Evolutionary conservation across 164 flowering plant genomes (phyloP).

Genomic region (Sextonia rubra): DNA sequence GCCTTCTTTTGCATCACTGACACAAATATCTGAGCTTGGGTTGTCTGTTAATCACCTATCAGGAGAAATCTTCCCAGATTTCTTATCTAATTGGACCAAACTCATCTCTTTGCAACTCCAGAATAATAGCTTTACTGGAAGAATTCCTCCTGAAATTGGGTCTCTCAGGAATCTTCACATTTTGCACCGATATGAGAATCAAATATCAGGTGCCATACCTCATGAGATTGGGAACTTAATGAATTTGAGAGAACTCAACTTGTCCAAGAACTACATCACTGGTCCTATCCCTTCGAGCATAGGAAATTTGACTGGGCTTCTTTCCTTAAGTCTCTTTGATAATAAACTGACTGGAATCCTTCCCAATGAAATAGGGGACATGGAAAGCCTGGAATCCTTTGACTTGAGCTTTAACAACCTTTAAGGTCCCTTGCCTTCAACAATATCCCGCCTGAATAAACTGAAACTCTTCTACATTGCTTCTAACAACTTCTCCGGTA

Average conservation of each 20-base stretch:
- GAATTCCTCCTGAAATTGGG: constrained; percentile 24
- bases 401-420: constrained; percentile 16
- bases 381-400: constrained; percentile 10
- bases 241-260: constrained; percentile 9
- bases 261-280: constrained; percentile 15
- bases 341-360: constrained; percentile 23
- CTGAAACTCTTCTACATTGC: constrained; percentile 12
- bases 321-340: constrained; percentile 1
- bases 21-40: constrained; percentile 14
- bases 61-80: constrained; percentile 22
- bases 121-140: constrained; percentile 14
- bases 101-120: constrained; percentile 26
- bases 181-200: constrained; percentile 13
- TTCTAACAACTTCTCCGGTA: constrained; percentile 24
- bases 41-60: constrained; percentile 18
- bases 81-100: constrained; percentile 26
- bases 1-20: constrained; percentile 13
- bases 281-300: constrained; percentile 22
- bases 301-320: constrained; percentile 17
- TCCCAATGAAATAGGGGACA: constrained; percentile 23
- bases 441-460: constrained; percentile 8
- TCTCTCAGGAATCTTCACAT: constrained; percentile 5
- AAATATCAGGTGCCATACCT: constrained; percentile 22
- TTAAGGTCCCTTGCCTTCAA: constrained; percentile 23
- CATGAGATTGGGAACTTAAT: constrained; percentile 20